Conservation (phyloP, 2,329 filamentous ascomycete species). For the Xylaria sp. region DNA sequence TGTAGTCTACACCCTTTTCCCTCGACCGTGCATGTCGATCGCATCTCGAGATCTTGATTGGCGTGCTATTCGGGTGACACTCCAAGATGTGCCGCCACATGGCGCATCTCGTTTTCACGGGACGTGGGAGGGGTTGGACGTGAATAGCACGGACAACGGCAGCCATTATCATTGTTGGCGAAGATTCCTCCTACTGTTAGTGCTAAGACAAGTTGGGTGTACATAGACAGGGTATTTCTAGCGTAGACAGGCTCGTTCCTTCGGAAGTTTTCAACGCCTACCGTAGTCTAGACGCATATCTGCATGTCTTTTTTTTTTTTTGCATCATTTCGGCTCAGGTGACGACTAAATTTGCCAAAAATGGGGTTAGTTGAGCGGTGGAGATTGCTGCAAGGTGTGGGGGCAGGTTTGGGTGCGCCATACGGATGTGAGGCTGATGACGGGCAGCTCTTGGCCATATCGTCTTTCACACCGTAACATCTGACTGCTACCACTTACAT, state of each 20-base stretch:
- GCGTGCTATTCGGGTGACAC: background rate
- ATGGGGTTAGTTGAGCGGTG: conserved; percentile 16
- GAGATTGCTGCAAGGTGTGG: too few relatives aligned
- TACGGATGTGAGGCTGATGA: conserved; percentile 26
- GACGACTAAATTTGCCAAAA: conserved; percentile 22
- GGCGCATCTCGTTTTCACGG: too few relatives aligned
- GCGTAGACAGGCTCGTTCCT: background rate
- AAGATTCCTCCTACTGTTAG: too few relatives aligned
- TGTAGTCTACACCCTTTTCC: background rate
- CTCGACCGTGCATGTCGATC: background rate
- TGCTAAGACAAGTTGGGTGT: too few relatives aligned
- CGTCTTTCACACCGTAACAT: too few relatives aligned
- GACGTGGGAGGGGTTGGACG: too few relatives aligned
- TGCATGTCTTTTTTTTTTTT: background rate
- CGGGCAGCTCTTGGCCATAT: conserved; percentile 19
- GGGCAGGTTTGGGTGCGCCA: too few relatives aligned
- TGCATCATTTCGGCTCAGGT: conserved; percentile 24
- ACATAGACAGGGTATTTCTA: too few relatives aligned
- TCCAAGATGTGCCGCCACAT: background rate
- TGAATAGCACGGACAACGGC: background rate
- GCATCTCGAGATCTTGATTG: background rate
- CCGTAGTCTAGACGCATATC: conserved; percentile 8
- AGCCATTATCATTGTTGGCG: background rate
- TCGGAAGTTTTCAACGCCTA: background rate
- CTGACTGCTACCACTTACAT: too few relatives aligned